A percentile compares a stretch with the other conserved stretches of the same genome.
phyloP scores from a whole-genome alignment of 768 basidiomycete genomes.

The Coprinopsis marcescibilis region DNA sequence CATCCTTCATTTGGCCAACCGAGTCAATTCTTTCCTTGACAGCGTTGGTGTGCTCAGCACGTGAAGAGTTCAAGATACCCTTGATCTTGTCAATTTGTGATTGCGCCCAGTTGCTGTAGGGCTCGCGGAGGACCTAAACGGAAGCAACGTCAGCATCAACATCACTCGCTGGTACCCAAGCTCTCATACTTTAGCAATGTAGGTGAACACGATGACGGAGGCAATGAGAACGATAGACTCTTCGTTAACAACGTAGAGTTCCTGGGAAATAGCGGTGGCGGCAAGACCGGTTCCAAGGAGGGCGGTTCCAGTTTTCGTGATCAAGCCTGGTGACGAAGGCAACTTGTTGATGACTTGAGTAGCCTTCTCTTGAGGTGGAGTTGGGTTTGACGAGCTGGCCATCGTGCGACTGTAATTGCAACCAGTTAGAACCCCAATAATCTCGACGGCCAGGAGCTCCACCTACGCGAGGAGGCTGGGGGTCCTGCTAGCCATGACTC shows the following conservation, averaged over 20 bases:
- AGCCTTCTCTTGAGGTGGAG: slow-evolving; percentile 81
- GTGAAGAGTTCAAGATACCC: slow-evolving; percentile 72
- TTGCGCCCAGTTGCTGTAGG: slow-evolving; percentile 91
- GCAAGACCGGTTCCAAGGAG: slow-evolving; percentile 84
- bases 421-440: slow-evolving; percentile 11
- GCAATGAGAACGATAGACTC: slow-evolving; percentile 88
- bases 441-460: slow-evolving; percentile 3
- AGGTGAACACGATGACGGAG: slow-evolving; percentile 75
- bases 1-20: slow-evolving; percentile 94
- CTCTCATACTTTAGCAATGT: slow-evolving; percentile 67
- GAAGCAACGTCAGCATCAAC: slow-evolving; percentile 14
- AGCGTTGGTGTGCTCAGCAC: slow-evolving; percentile 85
- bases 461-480: slow-evolving; percentile 45
- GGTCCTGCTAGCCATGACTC: slow-evolving; percentile 42
- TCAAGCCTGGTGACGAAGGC: slow-evolving; percentile 76
- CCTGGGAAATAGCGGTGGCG: slow-evolving; percentile 92
- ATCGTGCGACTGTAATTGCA: slow-evolving; percentile 58
- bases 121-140: slow-evolving; percentile 66
- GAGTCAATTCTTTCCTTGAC: slow-evolving; percentile 90
- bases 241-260: slow-evolving; percentile 96
- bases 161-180: slow-evolving; percentile 1
- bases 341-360: slow-evolving; percentile 85
- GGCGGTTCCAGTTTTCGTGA: slow-evolving; percentile 93
- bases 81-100: slow-evolving; percentile 82
- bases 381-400: slow-evolving; percentile 53